Conservation (phyloP, 1,284 basidiomycete species). For the Sporisorium iseilematis-ciliati region DNA sequence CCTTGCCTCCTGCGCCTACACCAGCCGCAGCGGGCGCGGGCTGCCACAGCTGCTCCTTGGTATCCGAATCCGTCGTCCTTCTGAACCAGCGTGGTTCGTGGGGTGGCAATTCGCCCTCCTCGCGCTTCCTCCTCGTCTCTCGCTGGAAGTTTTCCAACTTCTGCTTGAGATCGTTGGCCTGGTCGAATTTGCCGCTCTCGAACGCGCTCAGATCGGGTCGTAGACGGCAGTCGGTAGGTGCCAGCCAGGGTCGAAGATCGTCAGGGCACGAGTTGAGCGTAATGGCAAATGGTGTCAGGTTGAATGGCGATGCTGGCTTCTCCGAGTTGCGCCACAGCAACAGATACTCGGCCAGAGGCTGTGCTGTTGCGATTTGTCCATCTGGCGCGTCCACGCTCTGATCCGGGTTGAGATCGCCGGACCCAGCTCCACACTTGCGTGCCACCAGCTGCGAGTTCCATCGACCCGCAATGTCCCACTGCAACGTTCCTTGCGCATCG, state of each 20-base stretch:
- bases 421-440: constrained; percentile 76
- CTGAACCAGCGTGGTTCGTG: constrained; percentile 79
- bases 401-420: constrained; percentile 82
- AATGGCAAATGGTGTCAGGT: constrained; percentile 95
- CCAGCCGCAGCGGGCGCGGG: constrained; percentile 27
- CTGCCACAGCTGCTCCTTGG: constrained; percentile 63
- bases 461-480: constrained; percentile 91
- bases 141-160: constrained; percentile 90
- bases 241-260: constrained; percentile 79
- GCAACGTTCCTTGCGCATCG: constrained; percentile 77
- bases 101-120: constrained; percentile 79
- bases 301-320: constrained; percentile 74
- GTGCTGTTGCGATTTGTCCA: constrained; percentile 69
- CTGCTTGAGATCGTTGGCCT: constrained; percentile 87
- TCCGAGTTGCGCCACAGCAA: constrained; percentile 91
- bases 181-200: constrained; percentile 88
- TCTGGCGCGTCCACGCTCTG: constrained; percentile 59
- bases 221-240: constrained; percentile 92
- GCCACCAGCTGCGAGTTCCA: constrained; percentile 97
- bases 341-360: constrained; percentile 76
- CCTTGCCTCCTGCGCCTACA: constrained; percentile 12
- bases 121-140: constrained; percentile 79
- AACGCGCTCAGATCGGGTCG: constrained; percentile 96
- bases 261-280: constrained; percentile 85
- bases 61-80: constrained; percentile 56